These are phyloP conservation scores for Geranium brycei DNA, from an alignment of 345 rosid species.

Conservation along the genomic window DNA sequence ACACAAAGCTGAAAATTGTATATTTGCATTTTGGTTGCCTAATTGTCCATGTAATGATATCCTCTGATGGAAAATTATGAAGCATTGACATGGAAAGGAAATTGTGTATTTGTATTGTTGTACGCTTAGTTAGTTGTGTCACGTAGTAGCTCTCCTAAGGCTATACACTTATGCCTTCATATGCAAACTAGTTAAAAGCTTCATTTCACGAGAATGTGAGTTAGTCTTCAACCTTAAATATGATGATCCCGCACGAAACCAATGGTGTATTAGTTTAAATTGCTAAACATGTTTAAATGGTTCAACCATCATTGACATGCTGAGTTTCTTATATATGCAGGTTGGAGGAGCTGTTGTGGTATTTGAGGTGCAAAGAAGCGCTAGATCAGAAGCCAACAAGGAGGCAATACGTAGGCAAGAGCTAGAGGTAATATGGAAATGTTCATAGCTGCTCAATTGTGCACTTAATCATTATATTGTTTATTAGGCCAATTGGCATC, in stretches of 20 bases:
- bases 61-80: background rate
- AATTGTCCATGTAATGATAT: background rate
- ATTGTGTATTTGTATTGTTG: background rate
- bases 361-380: slow-evolving; percentile 83
- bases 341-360: slow-evolving; percentile 72
- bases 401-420: slow-evolving; percentile 65
- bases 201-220: background rate
- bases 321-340: slow-evolving; percentile 19
- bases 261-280: background rate
- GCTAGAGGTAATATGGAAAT: slow-evolving; percentile 39
- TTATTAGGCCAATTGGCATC: background rate
- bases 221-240: background rate
- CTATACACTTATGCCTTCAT: too few relatives aligned
- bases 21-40: background rate
- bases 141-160: too few relatives aligned
- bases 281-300: background rate
- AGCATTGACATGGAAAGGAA: background rate
- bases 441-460: background rate
- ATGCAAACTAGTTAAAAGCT: background rate
- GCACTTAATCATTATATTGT: background rate
- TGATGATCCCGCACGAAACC: background rate
- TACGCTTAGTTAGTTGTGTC: background rate
- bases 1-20: too few relatives aligned
- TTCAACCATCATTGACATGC: too few relatives aligned
- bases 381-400: slow-evolving; percentile 78